Conservation (phyloP, 192 early-diverging fungal genomes). For the Backusella morwellensis region DNA sequence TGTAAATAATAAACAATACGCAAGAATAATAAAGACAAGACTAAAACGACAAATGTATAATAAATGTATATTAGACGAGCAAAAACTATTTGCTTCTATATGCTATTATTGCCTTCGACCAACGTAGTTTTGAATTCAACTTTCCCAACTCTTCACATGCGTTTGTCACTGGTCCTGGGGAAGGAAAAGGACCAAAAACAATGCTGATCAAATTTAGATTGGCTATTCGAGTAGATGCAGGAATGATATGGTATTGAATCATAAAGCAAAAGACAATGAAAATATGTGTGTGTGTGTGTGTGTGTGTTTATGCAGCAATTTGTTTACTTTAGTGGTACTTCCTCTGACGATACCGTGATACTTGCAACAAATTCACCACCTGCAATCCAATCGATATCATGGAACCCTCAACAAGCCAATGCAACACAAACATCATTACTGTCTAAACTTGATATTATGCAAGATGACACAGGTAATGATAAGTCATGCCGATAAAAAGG, state of each 20-base stretch:
- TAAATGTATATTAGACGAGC: conserved; percentile 44
- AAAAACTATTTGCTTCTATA: conserved; percentile 75
- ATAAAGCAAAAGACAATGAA: neutral
- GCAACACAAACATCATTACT: conserved; percentile 52
- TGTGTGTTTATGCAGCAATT: neutral
- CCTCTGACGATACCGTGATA: conserved; percentile 62
- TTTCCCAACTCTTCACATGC: conserved; percentile 58
- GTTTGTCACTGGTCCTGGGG: conserved; percentile 66
- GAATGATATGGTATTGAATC: conserved; percentile 55
- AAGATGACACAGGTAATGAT: conserved; percentile 2
- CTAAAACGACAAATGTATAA: neutral
- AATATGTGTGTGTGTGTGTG: neutral
- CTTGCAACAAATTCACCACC: conserved; percentile 65
- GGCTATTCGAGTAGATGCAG: conserved; percentile 77
- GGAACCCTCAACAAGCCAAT: conserved; percentile 63
- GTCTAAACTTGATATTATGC: conserved; percentile 47
- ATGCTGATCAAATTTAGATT: conserved; percentile 63
- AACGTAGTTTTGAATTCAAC: conserved; percentile 54
- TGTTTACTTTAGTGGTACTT: conserved; percentile 52
- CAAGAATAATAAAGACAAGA: neutral
- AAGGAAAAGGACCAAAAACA: conserved; percentile 57
- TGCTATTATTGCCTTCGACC: conserved; percentile 50
- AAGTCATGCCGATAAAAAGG: neutral
- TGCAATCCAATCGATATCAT: conserved; percentile 72
- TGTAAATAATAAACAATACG: conserved; percentile 35